phyloP scores from a whole-genome alignment of 2,329 filamentous ascomycete species.

The Colletotrichum plurivorum region DNA sequence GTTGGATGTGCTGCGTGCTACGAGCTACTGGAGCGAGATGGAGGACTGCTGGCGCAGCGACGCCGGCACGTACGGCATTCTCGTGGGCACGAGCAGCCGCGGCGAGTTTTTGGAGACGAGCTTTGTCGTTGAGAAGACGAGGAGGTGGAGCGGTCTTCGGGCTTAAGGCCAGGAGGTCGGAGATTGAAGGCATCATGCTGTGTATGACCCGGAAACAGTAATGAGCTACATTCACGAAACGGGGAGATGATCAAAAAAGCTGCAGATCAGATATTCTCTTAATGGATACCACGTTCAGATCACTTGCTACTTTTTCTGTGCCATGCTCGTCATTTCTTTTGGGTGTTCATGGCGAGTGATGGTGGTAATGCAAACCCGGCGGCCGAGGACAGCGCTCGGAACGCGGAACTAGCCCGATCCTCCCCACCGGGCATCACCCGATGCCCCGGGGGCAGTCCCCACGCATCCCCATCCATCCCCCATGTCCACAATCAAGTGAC shows the following conservation, averaged over 20 bases:
- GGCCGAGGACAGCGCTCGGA: no score
- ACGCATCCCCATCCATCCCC: slow-evolving; percentile 11
- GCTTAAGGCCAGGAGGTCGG: slow-evolving; percentile 9
- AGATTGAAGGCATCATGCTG: not conserved
- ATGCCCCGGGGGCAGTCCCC: slow-evolving; percentile 2
- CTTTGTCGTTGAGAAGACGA: slow-evolving; percentile 37
- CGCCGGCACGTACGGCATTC: slow-evolving; percentile 53
- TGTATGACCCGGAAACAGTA: slow-evolving; percentile 6
- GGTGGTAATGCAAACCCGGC: no score
- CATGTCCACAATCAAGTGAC: slow-evolving; percentile 14
- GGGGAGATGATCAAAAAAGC: not conserved
- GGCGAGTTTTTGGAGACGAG: slow-evolving; percentile 41
- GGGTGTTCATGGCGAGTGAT: no score
- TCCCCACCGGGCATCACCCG: slow-evolving; percentile 3
- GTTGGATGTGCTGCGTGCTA: slow-evolving; percentile 52
- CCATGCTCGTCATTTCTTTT: no score
- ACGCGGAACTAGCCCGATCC: not conserved
- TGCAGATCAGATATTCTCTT: no score
- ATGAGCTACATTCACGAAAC: not conserved
- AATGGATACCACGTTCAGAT: no score
- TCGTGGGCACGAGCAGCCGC: slow-evolving; percentile 52
- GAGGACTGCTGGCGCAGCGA: slow-evolving; percentile 55
- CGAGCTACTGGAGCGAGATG: slow-evolving; percentile 58
- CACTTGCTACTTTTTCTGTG: no score
- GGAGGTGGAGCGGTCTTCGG: slow-evolving; percentile 33